Conservation (phyloP, 2,329 filamentous ascomycete genomes). For the Celoporthe dispersa region DNA sequence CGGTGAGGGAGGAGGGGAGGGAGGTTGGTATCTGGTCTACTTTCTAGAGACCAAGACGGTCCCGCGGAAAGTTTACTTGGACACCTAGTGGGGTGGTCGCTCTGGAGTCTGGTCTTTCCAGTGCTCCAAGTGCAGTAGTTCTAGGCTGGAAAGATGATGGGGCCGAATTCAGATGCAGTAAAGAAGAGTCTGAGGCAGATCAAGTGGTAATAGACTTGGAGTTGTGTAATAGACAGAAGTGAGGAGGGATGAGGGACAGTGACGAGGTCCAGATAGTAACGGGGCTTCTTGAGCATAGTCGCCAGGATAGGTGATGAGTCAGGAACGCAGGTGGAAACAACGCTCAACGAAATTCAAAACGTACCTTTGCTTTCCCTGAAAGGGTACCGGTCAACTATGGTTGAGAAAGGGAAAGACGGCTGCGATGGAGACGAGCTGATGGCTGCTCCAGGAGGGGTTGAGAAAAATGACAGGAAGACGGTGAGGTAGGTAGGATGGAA, state of each 20-base stretch:
- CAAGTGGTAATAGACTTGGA: not conserved
- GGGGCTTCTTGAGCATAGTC: not conserved
- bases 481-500: not conserved
- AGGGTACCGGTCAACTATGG: not conserved
- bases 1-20: no score
- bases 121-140: not conserved
- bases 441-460: not conserved
- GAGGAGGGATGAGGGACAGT: not conserved
- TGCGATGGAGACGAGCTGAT: not conserved
- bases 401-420: not conserved
- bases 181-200: not conserved
- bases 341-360: not conserved
- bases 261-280: not conserved
- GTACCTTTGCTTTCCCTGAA: not conserved
- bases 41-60: not conserved
- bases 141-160: not conserved
- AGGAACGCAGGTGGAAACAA: not conserved
- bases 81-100: not conserved
- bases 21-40: not conserved
- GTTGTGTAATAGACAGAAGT: not conserved
- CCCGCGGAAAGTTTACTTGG: not conserved
- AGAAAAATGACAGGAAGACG: not conserved
- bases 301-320: no score
- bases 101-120: not conserved
- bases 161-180: not conserved